Base-by-base conservation (phyloP, 352 stramenopile species). In the Pythium myriotylum region DNA sequence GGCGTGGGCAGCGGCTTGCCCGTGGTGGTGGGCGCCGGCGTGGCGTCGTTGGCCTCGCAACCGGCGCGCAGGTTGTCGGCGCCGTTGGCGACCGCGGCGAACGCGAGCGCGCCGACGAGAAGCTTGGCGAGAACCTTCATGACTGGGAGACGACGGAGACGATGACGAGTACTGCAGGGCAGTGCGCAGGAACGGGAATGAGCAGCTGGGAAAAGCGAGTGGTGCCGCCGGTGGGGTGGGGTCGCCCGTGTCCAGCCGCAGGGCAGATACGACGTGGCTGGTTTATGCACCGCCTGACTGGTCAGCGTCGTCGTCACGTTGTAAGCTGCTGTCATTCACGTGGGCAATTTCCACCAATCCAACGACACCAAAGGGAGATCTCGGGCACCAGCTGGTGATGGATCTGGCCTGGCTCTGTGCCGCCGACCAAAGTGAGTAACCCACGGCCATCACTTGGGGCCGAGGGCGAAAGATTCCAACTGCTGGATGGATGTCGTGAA, bases 51-150 rank as follows among this genome's bases (percentile, higher is more conserved):
- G n/a, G 41, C 50, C 17, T 48, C 59, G 59, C 43, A 59, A n/a
- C 33, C 51, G 17, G 27, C 24, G 54, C 33, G 47, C 37, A 52
- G 23, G 46, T 46, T 50, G 27, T 47, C 61, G 27, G 45, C 22
- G 13, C 29, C 62, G 35, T 53, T 50, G 12, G 62, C 57, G 13
- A 70, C 49, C n/a, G 62, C 50, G 13, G 43, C 41, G 55, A 61
- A 24, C 56, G 56, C 50, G 42, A 65, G 27, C 42, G 62, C 62
- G 37, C 62, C 65, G 19, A 70, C 49, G 29, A 65, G 20, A 17
- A 70, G 24, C 48, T 70, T 65, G 55, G 43, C 56, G 40, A 57
- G 5, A n/a, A 65, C 6, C 62, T 70, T 60, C 62, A 70, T 70
- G 13, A 3, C 29, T 59, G 13, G 51, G 5, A 40, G 48, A 9